Evolutionary conservation across 192 early-diverging fungal species (phyloP).

Genomic region (Podila epigama): DNA sequence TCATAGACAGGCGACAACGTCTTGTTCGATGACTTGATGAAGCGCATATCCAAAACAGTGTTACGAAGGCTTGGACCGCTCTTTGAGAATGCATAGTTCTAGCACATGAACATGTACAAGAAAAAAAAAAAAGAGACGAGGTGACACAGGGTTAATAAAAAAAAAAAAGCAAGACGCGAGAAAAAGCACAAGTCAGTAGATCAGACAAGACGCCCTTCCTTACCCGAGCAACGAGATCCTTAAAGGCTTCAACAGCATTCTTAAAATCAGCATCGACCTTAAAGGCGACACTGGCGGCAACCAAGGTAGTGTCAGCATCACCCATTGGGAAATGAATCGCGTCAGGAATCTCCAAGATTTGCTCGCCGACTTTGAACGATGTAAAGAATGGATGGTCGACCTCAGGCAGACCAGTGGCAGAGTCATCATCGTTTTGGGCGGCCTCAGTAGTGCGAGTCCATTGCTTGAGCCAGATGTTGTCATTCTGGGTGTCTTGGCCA

Average conservation of each 20-base stretch:
- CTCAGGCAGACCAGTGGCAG: background rate
- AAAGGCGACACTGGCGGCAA: conserved; percentile 11
- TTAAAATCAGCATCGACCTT: conserved; percentile 28
- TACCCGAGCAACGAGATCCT: conserved; percentile 20
- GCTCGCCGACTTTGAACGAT: conserved; percentile 2
- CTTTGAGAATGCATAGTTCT: conserved; percentile 33
- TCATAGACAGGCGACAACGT: conserved; percentile 36
- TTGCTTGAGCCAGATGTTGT: conserved; percentile 44
- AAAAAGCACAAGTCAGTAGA: too few relatives aligned
- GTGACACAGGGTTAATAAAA: background rate
- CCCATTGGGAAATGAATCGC: conserved; percentile 30
- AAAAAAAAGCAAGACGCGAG: too few relatives aligned
- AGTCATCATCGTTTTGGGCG: background rate
- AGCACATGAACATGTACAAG: background rate
- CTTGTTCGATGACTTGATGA: conserved; percentile 36
- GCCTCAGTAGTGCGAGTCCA: conserved; percentile 30
- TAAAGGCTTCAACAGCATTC: conserved; percentile 9
- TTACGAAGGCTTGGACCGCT: conserved; percentile 12
- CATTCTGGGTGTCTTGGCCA: conserved; percentile 13
- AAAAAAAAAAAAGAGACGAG: background rate
- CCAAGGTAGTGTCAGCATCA: conserved; percentile 7
- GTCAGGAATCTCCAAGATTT: conserved; percentile 10
- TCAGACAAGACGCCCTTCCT: background rate
- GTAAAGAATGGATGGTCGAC: conserved; percentile 37
- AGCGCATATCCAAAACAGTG: conserved; percentile 21